Evolutionary conservation across 2,329 filamentous ascomycete genomes (phyloP).

Genomic region (Thelonectria olida): DNA sequence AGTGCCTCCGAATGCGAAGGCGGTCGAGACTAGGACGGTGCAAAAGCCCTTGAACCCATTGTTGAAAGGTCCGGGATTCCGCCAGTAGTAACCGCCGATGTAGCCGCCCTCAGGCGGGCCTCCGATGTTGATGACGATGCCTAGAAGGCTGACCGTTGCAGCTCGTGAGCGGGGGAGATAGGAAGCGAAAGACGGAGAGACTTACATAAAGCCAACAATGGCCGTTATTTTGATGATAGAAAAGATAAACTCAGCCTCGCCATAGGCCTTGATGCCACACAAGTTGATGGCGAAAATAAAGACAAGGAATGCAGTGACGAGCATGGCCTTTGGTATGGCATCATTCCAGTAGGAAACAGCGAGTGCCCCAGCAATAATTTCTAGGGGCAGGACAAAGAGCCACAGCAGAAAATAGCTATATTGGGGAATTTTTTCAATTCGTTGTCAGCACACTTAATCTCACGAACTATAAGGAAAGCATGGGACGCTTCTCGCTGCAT

Average conservation of each 20-base stretch:
- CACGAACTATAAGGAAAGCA: too few relatives aligned
- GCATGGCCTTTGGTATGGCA: slow-evolving; percentile 72
- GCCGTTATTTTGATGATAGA: slow-evolving; percentile 86
- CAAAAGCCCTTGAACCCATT: slow-evolving; percentile 85
- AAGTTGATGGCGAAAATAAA: slow-evolving; percentile 84
- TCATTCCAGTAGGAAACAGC: slow-evolving; percentile 84
- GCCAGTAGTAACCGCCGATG: slow-evolving; percentile 83
- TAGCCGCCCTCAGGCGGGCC: slow-evolving; percentile 79
- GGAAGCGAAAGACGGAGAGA: slow-evolving; percentile 42
- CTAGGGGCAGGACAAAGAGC: slow-evolving; percentile 83
- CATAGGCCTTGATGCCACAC: slow-evolving; percentile 88
- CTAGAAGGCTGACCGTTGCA: slow-evolving; percentile 73
- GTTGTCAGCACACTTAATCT: too few relatives aligned
- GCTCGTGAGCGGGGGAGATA: too few relatives aligned
- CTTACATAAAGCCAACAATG: slow-evolving; percentile 87
- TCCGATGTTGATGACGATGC: slow-evolving; percentile 85
- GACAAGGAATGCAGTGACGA: slow-evolving; percentile 82
- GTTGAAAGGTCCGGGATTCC: slow-evolving; percentile 80
- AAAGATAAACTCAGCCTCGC: slow-evolving; percentile 89
- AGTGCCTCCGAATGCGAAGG: slow-evolving; percentile 79
- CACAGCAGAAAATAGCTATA: slow-evolving; percentile 84
- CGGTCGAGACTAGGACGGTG: slow-evolving; percentile 78
- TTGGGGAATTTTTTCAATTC: too few relatives aligned
- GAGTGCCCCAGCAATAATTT: slow-evolving; percentile 86
- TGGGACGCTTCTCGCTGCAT: too few relatives aligned